Conservation (phyloP, 352 stramenopile species). For the Phytophthora boehmeriae region DNA sequence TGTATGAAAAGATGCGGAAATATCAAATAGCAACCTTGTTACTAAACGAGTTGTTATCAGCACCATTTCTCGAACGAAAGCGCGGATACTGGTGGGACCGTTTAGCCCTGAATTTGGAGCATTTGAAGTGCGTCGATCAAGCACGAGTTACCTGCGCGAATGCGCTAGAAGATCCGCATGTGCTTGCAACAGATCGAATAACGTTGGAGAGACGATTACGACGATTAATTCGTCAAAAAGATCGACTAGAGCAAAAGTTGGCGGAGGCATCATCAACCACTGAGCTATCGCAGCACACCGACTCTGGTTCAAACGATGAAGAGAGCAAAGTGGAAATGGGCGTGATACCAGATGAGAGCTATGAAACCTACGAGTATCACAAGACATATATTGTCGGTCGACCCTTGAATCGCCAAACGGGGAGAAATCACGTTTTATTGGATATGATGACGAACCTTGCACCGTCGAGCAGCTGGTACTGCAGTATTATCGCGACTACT, state of each 20-base stretch:
- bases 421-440: constrained; percentile 88
- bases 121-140: constrained; percentile 67
- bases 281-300: constrained; percentile 21
- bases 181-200: constrained; percentile 61
- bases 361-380: constrained; percentile 39
- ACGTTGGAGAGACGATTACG: constrained; percentile 52
- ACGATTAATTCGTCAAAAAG: constrained; percentile 46
- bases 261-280: constrained; percentile 17
- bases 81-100: constrained; percentile 79
- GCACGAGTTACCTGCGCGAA: constrained; percentile 52
- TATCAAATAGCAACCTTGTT: constrained; percentile 73
- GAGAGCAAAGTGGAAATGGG: constrained; percentile 18
- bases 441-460: constrained; percentile 86
- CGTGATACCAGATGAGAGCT: not conserved
- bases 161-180: constrained; percentile 59
- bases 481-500: constrained; percentile 67
- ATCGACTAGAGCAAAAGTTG: constrained; percentile 14
- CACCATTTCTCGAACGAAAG: constrained; percentile 63
- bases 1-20: constrained; percentile 83
- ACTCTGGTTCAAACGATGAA: constrained; percentile 18
- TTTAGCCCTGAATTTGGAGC: constrained; percentile 74
- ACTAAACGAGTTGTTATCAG: constrained; percentile 66
- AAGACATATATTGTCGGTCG: constrained; percentile 65
- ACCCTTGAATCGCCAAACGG: constrained; percentile 75
- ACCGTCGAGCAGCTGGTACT: constrained; percentile 87